Base-by-base conservation (phyloP, 2,329 filamentous ascomycete genomes). In the Microascus cirrosus region DNA sequence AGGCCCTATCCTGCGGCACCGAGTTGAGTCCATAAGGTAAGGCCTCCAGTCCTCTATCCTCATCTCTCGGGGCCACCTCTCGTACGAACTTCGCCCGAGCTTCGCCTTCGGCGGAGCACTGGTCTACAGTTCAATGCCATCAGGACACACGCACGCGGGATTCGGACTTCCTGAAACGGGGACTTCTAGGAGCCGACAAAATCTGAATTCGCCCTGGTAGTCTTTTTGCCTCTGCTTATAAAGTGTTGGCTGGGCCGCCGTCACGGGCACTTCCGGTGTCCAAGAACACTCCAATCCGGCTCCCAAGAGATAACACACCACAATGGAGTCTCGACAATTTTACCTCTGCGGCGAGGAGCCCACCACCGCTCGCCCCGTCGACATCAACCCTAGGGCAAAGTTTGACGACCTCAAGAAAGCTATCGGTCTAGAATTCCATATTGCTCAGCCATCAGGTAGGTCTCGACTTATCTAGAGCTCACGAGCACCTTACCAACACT, bases 341-440 rank as follows among this genome's bases (percentile, higher is more conserved):
- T 69, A 74, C 58, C 71, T 77, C 22, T 61, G 73, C 55, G 74
- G 75, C 18, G 72, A 77, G 56, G 66, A 69, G 59, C 62, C 67
- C 51, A 68, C 68, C 11, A 68, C 64, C 13, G 67, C 69, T n/a
- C 66, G 60, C 57, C 68, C 71, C 7, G 68, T 77, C 48, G 71
- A 73, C 8, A 54, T 76, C 3, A 64, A 69, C n/a, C 52, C 65
- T 5, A 64, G 67, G 2, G 58, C 64, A n/a, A 68, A 73, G 48
- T 64, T 69, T 25, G 69, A 73, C 32, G 69, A 67, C 18, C 67
- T 77, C 1, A 69, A 69, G 34, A 67, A 74, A 52, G 61, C 74
- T 15, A 65, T 74, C 18, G 73, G 73, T 3, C 70, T 73, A 12
- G 66, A 74, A 52, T 77, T 76, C 62, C 70, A 72, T 54, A 71